These are phyloP conservation scores for Casuarina equisetifolia DNA, from an alignment of 306 rosid species.

Conservation along the genomic window DNA sequence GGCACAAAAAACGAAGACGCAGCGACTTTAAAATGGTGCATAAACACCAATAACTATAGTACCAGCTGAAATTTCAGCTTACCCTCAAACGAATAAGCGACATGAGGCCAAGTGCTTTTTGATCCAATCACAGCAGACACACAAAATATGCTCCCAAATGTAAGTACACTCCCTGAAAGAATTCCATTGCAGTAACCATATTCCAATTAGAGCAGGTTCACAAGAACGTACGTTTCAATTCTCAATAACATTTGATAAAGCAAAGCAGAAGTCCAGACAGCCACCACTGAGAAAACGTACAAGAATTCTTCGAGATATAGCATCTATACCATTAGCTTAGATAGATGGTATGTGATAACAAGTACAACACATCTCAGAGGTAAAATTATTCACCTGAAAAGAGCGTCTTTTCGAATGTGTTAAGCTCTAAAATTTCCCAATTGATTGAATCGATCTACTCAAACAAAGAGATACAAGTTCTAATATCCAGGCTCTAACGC, in stretches of 20 bases:
- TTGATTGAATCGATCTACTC: not conserved
- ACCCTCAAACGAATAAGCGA: constrained; percentile 71
- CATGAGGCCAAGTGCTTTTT: constrained; percentile 28
- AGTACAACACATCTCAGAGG: not conserved
- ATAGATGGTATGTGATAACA: not conserved
- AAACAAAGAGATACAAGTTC: not conserved
- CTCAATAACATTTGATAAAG: not conserved
- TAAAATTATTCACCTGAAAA: not conserved
- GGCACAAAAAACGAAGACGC: not conserved
- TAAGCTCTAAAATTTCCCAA: not conserved
- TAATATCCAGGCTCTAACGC: not conserved
- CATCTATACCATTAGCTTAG: constrained; percentile 14
- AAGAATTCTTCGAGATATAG: too few relatives aligned
- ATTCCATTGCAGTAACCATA: not conserved
- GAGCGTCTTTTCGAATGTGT: not conserved
- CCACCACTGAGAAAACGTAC: not conserved
- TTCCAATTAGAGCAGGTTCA: not conserved
- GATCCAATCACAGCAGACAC: constrained; percentile 50
- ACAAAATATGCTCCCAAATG: constrained; percentile 47
- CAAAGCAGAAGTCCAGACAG: not conserved
- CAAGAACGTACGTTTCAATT: not conserved
- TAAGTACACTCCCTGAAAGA: constrained; percentile 44
- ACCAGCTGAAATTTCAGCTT: constrained; percentile 36
- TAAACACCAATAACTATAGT: constrained; percentile 16
- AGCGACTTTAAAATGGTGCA: not conserved